Base-by-base conservation (phyloP, 352 stramenopile genomes). In the Pythium apleroticum region DNA sequence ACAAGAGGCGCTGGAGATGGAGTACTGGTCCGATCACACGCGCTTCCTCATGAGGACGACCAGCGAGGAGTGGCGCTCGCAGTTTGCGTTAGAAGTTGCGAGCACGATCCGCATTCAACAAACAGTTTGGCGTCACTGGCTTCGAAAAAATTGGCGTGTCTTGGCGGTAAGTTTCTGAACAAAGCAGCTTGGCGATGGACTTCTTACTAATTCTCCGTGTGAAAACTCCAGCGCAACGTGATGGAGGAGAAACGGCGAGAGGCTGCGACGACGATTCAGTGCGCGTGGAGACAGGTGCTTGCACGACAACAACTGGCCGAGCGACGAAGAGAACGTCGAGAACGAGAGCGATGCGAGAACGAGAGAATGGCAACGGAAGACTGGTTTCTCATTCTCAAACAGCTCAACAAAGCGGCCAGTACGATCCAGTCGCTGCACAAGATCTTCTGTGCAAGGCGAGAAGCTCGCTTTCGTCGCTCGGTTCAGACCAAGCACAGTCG, bases 341-440 rank as follows among this genome's bases (percentile, higher is more conserved):
- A 73, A 5, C 59, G 71, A n/a, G 82, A 93, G 61, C 24, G 28
- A 0, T 28, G 25, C 0, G 76, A 75, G 24, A 86, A 82, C 28
- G 27, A 48, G 20, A 31, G 19, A 9, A 84, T 93, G 79, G 62
- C 72, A 0, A 49, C 30, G 20, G 68, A 89, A 7, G 84, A 93
- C 37, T 65, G 66, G 49, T 58, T 80, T 7, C 15, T 77, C 10
- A 79, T 89, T 37, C 50, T 68, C 27, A 66, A 78, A 17, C 43
- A 35, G 15, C 53, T 80, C 17, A 78, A 90, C 52, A 62, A 68
- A 10, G 74, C 75, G 6, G 78, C 81, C 11, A 48, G 24, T 6
- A 78, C 66, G 49, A 88, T 93, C 33, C 84, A 90, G 70, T 74
- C 73, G 0, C 52, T 93, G 7, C 70, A 83, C 49, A 63, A 68